phyloP scores from a whole-genome alignment of 768 basidiomycete genomes.

The Suillus ampliporus region DNA sequence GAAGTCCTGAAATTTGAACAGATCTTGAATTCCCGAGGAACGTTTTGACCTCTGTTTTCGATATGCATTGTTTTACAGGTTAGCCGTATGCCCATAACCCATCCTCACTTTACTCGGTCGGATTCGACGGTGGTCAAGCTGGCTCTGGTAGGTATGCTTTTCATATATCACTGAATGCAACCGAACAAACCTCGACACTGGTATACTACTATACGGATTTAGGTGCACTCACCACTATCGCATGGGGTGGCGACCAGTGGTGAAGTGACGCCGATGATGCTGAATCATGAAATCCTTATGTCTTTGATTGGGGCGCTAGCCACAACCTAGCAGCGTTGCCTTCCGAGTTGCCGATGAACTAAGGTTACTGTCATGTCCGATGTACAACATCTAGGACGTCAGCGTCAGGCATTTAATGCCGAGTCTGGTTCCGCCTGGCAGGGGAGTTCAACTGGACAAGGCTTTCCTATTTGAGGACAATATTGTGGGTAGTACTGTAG shows the following conservation, averaged over 20 bases:
- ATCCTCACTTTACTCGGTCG: background rate
- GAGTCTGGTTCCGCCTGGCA: background rate
- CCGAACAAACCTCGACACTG: too few species aligned
- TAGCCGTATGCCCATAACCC: constrained; percentile 1
- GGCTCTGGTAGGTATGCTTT: constrained; percentile 2
- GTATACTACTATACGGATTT: background rate
- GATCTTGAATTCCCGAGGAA: background rate
- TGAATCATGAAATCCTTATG: background rate
- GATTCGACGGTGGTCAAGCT: background rate
- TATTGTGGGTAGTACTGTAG: background rate
- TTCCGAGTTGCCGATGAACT: background rate
- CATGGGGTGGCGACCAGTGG: background rate
- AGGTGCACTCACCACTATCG: background rate
- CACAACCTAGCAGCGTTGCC: background rate
- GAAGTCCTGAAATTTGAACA: background rate
- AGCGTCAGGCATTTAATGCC: background rate
- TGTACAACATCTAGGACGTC: too few species aligned
- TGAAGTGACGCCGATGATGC: background rate
- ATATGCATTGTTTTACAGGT: background rate
- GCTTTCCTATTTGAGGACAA: background rate
- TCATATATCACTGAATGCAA: background rate
- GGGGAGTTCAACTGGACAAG: background rate
- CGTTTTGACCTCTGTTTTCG: background rate
- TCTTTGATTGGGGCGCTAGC: background rate
- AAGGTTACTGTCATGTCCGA: background rate